A percentile compares a stretch with the other conserved stretches of the same genome.
Evolutionary conservation across 768 basidiomycete genomes (phyloP).

Genomic region (Mycena indigotica): DNA sequence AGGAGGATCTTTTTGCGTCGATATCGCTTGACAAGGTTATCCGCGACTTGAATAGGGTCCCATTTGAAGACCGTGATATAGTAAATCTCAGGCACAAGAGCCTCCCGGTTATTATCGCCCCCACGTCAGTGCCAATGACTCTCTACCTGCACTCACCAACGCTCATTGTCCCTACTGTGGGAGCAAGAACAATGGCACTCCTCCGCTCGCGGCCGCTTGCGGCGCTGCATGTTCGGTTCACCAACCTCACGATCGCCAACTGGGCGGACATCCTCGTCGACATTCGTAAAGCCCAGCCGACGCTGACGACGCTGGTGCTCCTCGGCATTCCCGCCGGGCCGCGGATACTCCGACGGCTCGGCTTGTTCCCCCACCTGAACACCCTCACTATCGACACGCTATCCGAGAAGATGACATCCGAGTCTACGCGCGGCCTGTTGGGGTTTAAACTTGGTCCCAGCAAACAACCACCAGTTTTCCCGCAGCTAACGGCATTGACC

Average conservation of each 20-base stretch:
- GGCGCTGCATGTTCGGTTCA: constrained; percentile 5
- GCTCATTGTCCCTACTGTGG: constrained; percentile 2
- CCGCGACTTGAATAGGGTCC: too few relatives aligned
- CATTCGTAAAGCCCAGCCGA: constrained; percentile 1
- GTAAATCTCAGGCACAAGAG: neutral
- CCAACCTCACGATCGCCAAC: neutral
- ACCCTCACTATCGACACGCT: neutral
- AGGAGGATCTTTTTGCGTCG: neutral
- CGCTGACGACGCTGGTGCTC: constrained; percentile 1
- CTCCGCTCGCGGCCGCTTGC: constrained; percentile 1
- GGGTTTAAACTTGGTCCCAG: too few relatives aligned
- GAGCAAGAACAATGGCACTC: neutral
- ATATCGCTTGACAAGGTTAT: too few relatives aligned
- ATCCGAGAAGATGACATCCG: neutral
- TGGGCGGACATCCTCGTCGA: constrained; percentile 6
- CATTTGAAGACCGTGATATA: neutral
- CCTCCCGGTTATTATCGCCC: neutral
- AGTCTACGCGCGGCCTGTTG: neutral
- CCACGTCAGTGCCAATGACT: neutral
- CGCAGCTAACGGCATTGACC: neutral
- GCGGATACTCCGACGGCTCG: neutral
- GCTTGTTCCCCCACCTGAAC: neutral
- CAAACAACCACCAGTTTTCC: neutral
- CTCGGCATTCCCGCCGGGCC: neutral
- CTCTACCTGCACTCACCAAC: constrained; percentile 6